phyloP scores from a whole-genome alignment of 768 basidiomycete genomes.

The Termitomyces sp. region DNA sequence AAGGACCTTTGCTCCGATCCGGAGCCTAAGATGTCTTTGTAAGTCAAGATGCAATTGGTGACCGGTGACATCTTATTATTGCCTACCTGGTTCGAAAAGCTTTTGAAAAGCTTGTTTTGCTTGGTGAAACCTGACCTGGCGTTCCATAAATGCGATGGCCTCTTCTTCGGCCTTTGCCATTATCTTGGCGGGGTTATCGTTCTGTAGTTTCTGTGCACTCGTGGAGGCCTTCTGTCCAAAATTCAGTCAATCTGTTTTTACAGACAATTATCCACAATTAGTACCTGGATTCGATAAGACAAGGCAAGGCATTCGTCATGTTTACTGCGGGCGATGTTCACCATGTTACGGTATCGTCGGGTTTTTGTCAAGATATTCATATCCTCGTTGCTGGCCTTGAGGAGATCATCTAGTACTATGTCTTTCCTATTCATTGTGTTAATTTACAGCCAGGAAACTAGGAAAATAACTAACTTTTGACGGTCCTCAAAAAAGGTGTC shows the following conservation, averaged over 20 bases:
- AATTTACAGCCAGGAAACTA: too few relatives aligned
- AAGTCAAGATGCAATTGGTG: background rate
- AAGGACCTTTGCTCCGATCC: background rate
- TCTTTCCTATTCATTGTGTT: background rate
- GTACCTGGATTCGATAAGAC: background rate
- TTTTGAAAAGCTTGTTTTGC: background rate
- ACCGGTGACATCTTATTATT: background rate
- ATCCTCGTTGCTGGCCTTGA: background rate
- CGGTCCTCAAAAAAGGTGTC: background rate
- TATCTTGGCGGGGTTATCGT: background rate
- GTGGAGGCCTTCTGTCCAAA: background rate
- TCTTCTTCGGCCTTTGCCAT: background rate
- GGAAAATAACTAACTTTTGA: background rate
- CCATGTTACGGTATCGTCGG: background rate
- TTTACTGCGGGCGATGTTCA: background rate
- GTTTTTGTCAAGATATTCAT: background rate
- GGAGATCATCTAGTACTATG: background rate
- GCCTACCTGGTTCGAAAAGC: constrained; percentile 17
- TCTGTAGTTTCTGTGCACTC: background rate
- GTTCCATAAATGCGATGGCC: too few relatives aligned
- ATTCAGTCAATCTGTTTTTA: background rate
- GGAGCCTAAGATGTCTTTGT: background rate
- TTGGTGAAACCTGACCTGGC: too few relatives aligned
- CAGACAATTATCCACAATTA: background rate
- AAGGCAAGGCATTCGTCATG: background rate